Conservation (phyloP, 1,139 yeast species). For the Saccharomyces hybrid region DNA sequence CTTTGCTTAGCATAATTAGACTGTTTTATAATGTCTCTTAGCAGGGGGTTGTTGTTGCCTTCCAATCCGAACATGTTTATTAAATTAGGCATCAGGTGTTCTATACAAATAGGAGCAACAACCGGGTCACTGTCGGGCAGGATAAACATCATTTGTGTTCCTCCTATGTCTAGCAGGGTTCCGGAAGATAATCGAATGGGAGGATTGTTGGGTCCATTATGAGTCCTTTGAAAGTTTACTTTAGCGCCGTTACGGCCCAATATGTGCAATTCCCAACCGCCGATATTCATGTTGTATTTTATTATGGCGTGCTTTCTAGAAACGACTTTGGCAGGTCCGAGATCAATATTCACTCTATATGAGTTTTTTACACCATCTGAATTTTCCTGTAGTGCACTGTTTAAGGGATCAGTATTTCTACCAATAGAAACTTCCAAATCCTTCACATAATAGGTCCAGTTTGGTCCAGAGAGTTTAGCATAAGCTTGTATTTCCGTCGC, state of each 20-base stretch:
- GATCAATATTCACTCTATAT: constrained; percentile 61
- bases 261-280: constrained; percentile 78
- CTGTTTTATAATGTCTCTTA: constrained; percentile 19
- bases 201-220: constrained; percentile 36
- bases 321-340: constrained; percentile 94
- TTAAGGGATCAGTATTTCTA: constrained; percentile 60
- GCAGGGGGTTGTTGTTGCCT: constrained; percentile 15
- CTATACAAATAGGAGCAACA: constrained; percentile 46
- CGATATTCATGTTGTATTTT: constrained; percentile 58
- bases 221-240: constrained; percentile 60
- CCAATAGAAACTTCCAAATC: constrained; percentile 75
- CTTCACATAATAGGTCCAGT: constrained; percentile 92
- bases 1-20: constrained; percentile 10
- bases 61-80: constrained; percentile 19
- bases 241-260: constrained; percentile 88
- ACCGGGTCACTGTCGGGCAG: constrained; percentile 85
- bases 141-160: constrained; percentile 98
- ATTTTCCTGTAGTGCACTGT: constrained; percentile 1
- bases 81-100: constrained; percentile 32
- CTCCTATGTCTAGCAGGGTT: constrained; percentile 86
- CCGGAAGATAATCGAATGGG: constrained; percentile 68
- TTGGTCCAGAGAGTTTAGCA: constrained; percentile 88
- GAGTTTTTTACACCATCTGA: constrained; percentile 4
- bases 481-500: constrained; percentile 91
- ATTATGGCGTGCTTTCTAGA: constrained; percentile 82